phyloP scores from a whole-genome alignment of 2,329 filamentous ascomycete genomes.

The Mariannaea sp. region DNA sequence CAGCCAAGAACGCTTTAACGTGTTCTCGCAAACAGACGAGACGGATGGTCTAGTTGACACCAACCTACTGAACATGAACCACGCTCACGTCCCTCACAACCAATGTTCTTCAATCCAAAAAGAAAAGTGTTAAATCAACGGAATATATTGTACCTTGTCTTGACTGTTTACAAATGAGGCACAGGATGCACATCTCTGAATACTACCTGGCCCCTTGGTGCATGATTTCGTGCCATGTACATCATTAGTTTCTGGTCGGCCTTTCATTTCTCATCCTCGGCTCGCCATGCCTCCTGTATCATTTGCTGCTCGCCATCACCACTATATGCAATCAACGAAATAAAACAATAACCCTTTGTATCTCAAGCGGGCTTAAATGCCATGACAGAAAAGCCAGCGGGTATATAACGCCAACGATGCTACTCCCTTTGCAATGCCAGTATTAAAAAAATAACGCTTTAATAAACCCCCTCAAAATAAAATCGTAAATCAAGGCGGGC shows the following conservation, averaged over 20 bases:
- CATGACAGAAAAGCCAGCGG: constrained; percentile 38
- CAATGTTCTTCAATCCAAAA: no score
- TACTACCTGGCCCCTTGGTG: no score
- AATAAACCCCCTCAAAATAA: constrained; percentile 12
- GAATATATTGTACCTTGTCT: constrained; percentile 20
- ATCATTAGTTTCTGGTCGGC: constrained; percentile 10
- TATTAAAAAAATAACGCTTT: constrained; percentile 15
- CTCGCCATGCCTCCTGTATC: constrained; percentile 29
- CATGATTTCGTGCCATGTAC: constrained; percentile 22
- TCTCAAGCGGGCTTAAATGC: constrained; percentile 30
- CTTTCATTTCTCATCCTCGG: constrained; percentile 23
- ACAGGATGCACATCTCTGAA: no score
- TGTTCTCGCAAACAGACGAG: no score
- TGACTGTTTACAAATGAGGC: constrained; percentile 20
- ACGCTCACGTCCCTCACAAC: no score
- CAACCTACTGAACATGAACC: no score
- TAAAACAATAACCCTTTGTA: constrained; percentile 31
- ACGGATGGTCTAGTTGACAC: no score
- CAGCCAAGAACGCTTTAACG: no score
- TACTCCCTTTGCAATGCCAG: constrained; percentile 34
- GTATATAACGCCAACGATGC: constrained; percentile 47
- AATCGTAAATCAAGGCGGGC: not conserved
- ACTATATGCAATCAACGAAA: constrained; percentile 30
- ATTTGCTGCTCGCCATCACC: constrained; percentile 21
- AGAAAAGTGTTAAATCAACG: constrained; percentile 7